A percentile compares a stretch with the other conserved stretches of the same genome.
These are phyloP conservation scores for Lyophyllum semitale DNA, from an alignment of 768 basidiomycete genomes.

Conservation along the genomic window DNA sequence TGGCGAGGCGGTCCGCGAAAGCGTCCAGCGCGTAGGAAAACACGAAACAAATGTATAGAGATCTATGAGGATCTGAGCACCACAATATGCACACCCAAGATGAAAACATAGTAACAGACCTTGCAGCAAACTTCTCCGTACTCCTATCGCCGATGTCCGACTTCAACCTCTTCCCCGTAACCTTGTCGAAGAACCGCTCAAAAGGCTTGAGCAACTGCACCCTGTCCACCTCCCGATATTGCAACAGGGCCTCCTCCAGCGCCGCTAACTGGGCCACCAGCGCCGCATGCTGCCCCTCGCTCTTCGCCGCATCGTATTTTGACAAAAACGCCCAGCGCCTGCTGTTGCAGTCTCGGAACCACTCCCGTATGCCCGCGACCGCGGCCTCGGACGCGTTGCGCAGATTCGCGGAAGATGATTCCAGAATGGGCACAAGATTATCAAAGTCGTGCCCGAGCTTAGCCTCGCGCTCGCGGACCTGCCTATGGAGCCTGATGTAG, in stretches of 20 bases:
- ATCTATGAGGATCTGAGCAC: conserved; percentile 24
- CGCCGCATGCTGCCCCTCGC: conserved; percentile 25
- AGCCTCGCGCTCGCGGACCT: conserved; percentile 33
- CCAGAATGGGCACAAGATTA: conserved; percentile 42
- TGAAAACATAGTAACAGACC: conserved; percentile 23
- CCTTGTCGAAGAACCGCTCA: conserved; percentile 41
- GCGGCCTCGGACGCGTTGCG: conserved; percentile 32
- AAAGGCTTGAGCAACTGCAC: conserved; percentile 40
- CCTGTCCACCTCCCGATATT: conserved; percentile 37
- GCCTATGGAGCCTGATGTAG: conserved; percentile 28
- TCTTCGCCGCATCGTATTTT: conserved; percentile 17
- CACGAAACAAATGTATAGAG: conserved; percentile 47
- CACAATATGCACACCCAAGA: not conserved
- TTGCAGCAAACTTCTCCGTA: conserved; percentile 39
- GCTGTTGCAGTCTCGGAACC: conserved; percentile 38
- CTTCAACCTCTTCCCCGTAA: conserved; percentile 31
- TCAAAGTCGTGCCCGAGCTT: conserved; percentile 45
- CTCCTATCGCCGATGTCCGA: conserved; percentile 13
- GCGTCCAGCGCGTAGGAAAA: conserved; percentile 44
- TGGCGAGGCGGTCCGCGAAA: conserved; percentile 36
- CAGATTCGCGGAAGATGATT: conserved; percentile 32
- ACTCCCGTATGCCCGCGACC: conserved; percentile 23
- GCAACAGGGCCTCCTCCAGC: conserved; percentile 28
- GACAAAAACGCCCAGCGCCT: conserved; percentile 36
- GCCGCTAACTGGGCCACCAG: conserved; percentile 25